Evolutionary conservation across 768 basidiomycete species (phyloP), one percentile per base, ranked within the genome.

Genomic region (Hygrocybe punicea): DNA sequence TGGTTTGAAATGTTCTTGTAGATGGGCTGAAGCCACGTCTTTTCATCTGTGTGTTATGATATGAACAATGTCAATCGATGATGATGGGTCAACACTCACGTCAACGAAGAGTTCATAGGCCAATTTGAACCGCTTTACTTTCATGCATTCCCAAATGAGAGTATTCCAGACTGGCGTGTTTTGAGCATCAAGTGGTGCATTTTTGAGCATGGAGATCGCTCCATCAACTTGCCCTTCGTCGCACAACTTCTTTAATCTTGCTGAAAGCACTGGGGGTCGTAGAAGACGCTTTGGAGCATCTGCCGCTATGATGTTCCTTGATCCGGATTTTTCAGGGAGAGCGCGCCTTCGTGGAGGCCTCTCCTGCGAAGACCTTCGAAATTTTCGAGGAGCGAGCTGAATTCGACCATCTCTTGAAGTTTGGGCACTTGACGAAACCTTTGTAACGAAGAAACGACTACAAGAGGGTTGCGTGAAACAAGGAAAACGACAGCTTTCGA

Each of bases 141-240:
- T 78, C 74, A 89, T 73, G 48, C 81, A 80, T 52, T 84, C 78
- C 73, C 80, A 82, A 37, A 93, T 85, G 62, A 93, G 67, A 2
- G 85, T 89, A 61, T 91, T 91, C 91, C 91, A 93, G 6, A 87
- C 84, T 10, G 79, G 76, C 1, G 81, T 75, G 61, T 91, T 92
- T 65, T 89, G 87, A 0, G 89, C 85, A 61, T 86, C 87, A 48
- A 81, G 73, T 21, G 91, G 89, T 17, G 84, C 74, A 37, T 78
- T 83, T 64, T 86, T 82, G n/a, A 93, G 76, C 70, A 84, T 80
- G 23, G 75, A 66, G 4, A 89, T 76, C 1, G 91, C 91, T 2
- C 77, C 78, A 52, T 86, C 82, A 34, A 89, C 40, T 52, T 85
- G 77, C 10, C 80, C 82, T 10, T 72, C 67, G 10, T 79, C 74